These are phyloP conservation scores for Amoeboaphelidium protococcarum DNA, from an alignment of 371 early-diverging fungal genomes.

Conservation along the genomic window DNA sequence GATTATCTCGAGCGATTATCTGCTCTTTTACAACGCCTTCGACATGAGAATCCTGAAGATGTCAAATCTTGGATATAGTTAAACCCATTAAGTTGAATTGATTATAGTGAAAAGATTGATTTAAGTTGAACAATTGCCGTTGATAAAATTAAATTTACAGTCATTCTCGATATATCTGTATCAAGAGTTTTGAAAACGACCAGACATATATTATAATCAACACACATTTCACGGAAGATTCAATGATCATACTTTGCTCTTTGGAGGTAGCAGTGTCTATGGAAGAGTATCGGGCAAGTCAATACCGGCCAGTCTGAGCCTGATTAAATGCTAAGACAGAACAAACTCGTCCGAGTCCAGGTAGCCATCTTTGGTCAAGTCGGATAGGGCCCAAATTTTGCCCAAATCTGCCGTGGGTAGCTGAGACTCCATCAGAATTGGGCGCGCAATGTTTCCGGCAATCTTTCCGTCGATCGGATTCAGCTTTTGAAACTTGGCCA, in stretches of 20 bases:
- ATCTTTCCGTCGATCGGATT: slow-evolving; percentile 30
- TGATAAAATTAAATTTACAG: too few relatives aligned
- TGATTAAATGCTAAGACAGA: slow-evolving; percentile 18
- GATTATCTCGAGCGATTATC: too few relatives aligned
- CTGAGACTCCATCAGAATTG: slow-evolving; percentile 28
- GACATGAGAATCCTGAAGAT: too few relatives aligned
- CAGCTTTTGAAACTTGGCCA: slow-evolving; percentile 18
- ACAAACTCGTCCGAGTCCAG: slow-evolving; percentile 70
- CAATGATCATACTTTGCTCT: not conserved
- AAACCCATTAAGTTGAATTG: too few relatives aligned
- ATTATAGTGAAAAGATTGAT: too few relatives aligned
- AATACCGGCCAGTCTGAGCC: not conserved
- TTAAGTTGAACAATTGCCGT: too few relatives aligned
- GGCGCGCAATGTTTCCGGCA: slow-evolving; percentile 24
- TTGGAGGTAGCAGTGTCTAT: not conserved
- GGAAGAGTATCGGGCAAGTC: not conserved
- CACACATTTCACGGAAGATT: too few relatives aligned
- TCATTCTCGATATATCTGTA: too few relatives aligned
- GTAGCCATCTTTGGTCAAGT: slow-evolving; percentile 62
- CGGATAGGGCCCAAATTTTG: slow-evolving; percentile 50
- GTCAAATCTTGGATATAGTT: too few relatives aligned
- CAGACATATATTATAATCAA: too few relatives aligned
- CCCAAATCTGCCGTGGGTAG: slow-evolving; percentile 25
- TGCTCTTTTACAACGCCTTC: too few relatives aligned
- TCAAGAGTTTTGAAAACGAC: too few relatives aligned